phyloP scores from a whole-genome alignment of 768 basidiomycete genomes.

The Calocybe gangraenosa region DNA sequence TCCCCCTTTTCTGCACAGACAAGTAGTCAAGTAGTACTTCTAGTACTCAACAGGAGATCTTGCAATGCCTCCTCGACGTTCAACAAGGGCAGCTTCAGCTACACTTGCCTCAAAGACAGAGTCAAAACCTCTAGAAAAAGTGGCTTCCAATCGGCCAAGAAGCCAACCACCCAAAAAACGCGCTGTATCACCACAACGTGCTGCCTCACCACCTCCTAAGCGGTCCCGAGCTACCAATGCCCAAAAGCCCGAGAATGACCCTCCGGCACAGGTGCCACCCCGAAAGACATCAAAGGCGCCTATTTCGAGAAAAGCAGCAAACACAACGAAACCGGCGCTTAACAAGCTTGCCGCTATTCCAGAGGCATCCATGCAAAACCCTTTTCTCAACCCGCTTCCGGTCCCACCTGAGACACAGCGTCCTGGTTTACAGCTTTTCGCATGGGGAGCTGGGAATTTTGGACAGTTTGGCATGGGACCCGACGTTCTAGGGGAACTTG shows the following conservation, averaged over 20 bases:
- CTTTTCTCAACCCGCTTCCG: constrained; percentile 67
- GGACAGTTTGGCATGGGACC: constrained; percentile 94
- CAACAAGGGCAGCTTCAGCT: constrained; percentile 46
- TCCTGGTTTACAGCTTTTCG: constrained; percentile 73
- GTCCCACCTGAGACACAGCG: constrained; percentile 48
- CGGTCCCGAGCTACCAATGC: constrained; percentile 36
- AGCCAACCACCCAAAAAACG: constrained; percentile 42
- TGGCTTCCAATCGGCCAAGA: constrained; percentile 27
- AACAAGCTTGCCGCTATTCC: constrained; percentile 21
- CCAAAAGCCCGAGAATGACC: constrained; percentile 42
- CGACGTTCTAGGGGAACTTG: constrained; percentile 63
- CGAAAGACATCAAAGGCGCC: constrained; percentile 17
- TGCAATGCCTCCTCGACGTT: constrained; percentile 44
- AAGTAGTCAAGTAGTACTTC: background rate
- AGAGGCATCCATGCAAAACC: constrained; percentile 36
- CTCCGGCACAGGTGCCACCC: constrained; percentile 23
- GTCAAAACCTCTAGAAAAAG: constrained; percentile 26
- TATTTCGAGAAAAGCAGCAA: constrained; percentile 18
- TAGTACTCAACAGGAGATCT: constrained; percentile 1
- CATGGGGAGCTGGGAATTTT: constrained; percentile 91
- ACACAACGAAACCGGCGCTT: constrained; percentile 13
- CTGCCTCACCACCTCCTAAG: constrained; percentile 43
- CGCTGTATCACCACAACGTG: constrained; percentile 43
- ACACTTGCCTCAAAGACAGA: constrained; percentile 37
- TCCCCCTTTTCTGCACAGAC: constrained; percentile 10